Evolutionary conservation across 306 rosid species (phyloP), one percentile per base, ranked within the genome.

Genomic region (Alnus rubra): DNA sequence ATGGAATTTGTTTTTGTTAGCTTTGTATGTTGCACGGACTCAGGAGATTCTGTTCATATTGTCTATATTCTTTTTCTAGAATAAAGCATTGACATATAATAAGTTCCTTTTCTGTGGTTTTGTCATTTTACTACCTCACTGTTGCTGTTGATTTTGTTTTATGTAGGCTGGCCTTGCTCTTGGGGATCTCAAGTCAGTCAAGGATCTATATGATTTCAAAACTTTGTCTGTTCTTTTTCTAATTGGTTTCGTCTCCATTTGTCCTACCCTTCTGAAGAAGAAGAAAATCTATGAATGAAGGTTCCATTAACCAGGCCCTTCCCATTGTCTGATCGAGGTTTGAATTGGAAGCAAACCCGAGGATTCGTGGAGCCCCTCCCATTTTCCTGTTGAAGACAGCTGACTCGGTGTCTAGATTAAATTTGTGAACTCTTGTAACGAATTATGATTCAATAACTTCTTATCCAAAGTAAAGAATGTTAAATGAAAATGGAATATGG

Each of bases 91-190:
- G 33, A 13, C 52, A 69, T 74, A 35, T 31, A 68, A 14, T 28
- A 59, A 73, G 67, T 78, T 7, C 74, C 64, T 58, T 44, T 63
- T 56, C 59, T 54, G 47, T 12, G 7, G 77, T 44, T 44, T 35
- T 72, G 60, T 44, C 23, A 56, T 70, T 73, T 35, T 12, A 44
- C 53, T 81, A 72, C 44, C 15, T 74, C 39, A 77, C 71, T 13
- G 39, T 83, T 76, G 56, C 72, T 84, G 79, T 81, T 68, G 63
- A 77, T 59, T 11, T 45, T 42, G 12, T 9, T 9, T 37, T 59
- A 16, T 80, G 78, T 82, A 95, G 98, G 98, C 98, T 71, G 98
- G 98, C 75, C 98, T 91, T 84, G 97, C 98, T 76, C 98, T 95
- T 9, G 98, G 98, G 81, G 98, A 95, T 90, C 92, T 95, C 48